phyloP scores from a whole-genome alignment of 495 filamentous ascomycete genomes.

The Aspergillus homomorphus region DNA sequence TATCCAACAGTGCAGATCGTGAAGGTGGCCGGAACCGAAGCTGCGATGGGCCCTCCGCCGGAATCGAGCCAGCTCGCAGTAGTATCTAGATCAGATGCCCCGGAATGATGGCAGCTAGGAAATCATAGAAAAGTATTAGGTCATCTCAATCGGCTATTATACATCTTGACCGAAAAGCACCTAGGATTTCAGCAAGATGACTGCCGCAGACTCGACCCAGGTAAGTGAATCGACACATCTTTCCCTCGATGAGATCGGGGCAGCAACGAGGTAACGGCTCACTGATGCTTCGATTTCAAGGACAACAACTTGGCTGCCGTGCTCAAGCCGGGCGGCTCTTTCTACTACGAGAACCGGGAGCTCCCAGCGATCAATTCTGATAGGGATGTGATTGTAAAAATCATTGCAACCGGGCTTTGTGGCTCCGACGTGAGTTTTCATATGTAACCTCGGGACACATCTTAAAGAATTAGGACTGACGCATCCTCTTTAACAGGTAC shows the following conservation, averaged over 20 bases:
- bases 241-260: too few species aligned
- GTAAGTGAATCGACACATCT: not conserved
- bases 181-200: not conserved
- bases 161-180: not conserved
- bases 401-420: conserved; percentile 24
- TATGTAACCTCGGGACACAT: too few species aligned
- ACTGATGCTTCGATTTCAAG: not conserved
- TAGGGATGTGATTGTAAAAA: conserved; percentile 22
- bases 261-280: not conserved
- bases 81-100: too few species aligned
- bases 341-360: conserved; percentile 19
- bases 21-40: not conserved
- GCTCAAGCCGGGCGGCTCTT: conserved; percentile 22
- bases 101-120: not conserved
- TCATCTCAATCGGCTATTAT: not conserved
- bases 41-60: not conserved
- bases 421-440: conserved; percentile 21
- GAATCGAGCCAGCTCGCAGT: not conserved
- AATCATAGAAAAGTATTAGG: not conserved
- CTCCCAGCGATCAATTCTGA: conserved; percentile 14
- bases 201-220: not conserved
- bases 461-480: not conserved
- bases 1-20: not conserved
- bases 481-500: conserved; percentile 26
- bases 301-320: conserved; percentile 23